Evolutionary conservation across 208 protist genomes (phyloP).

Genomic region (Trypanosoma congolense): DNA sequence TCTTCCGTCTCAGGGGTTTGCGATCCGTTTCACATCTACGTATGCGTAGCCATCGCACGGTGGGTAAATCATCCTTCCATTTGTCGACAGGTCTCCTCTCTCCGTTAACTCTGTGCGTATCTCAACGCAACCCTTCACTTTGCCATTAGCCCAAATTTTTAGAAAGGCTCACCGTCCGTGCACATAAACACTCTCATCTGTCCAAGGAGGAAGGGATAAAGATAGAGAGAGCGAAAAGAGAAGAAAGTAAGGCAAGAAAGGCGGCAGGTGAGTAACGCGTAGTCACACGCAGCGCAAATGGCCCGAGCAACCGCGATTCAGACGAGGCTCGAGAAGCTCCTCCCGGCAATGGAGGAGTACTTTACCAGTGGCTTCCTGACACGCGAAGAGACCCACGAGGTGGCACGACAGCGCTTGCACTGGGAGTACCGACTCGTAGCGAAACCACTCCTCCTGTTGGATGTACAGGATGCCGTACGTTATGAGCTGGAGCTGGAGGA

Average conservation of each 20-base stretch:
- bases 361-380: conserved; percentile 80
- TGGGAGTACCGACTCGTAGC: conserved; percentile 86
- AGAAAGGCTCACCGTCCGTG: too few species aligned
- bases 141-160: too few species aligned
- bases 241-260: conserved; percentile 11
- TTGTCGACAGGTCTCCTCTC: too few species aligned
- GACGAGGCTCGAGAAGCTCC: conserved; percentile 81
- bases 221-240: background rate
- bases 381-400: conserved; percentile 50
- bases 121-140: too few species aligned
- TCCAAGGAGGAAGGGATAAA: too few species aligned
- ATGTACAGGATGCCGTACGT: conserved; percentile 66
- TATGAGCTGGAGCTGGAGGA: conserved; percentile 79
- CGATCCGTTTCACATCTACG: too few species aligned
- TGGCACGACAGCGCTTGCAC: conserved; percentile 69
- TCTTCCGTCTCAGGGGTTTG: too few species aligned
- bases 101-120: too few species aligned
- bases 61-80: too few species aligned
- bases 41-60: too few species aligned
- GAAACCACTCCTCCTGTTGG: conserved; percentile 78
- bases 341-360: conserved; percentile 82
- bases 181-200: too few species aligned
- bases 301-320: conserved; percentile 80
- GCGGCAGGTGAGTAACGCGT: background rate
- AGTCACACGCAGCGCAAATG: conserved; percentile 27